Conservation (phyloP, 108 stramenopile species). For the Nitzschia sp. region DNA sequence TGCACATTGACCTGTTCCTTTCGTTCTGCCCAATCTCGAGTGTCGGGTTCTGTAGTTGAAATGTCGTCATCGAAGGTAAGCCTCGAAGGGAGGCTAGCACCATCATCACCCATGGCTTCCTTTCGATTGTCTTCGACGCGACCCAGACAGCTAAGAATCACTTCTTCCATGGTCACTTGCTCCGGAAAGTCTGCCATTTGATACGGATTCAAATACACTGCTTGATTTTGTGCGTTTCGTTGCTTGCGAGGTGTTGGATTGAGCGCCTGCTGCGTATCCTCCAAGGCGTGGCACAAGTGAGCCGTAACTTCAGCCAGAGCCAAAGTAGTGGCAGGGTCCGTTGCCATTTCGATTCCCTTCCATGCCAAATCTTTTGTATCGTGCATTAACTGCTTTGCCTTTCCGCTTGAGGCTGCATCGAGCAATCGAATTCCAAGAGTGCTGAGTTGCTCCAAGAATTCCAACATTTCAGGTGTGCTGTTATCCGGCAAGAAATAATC, state of each 20-base stretch:
- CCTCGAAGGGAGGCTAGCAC: constrained; percentile 24
- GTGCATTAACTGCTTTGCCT: constrained; percentile 58
- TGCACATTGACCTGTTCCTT: constrained; percentile 18
- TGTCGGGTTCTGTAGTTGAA: not conserved
- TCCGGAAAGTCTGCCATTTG: constrained; percentile 33
- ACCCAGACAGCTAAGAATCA: constrained; percentile 51
- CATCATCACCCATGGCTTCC: constrained; percentile 14
- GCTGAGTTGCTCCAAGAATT: constrained; percentile 56
- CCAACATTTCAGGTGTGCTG: constrained; percentile 69
- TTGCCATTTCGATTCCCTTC: constrained; percentile 55
- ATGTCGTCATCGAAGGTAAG: constrained; percentile 15
- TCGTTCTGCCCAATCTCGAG: constrained; percentile 14
- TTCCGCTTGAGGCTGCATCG: constrained; percentile 60
- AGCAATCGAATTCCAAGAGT: constrained; percentile 61
- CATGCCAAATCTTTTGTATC: constrained; percentile 53
- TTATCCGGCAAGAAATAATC: not conserved
- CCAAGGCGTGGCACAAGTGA: constrained; percentile 79
- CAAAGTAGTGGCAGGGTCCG: constrained; percentile 61
- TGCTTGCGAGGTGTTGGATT: constrained; percentile 14
- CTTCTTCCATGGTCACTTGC: constrained; percentile 41
- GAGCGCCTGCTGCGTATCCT: constrained; percentile 37
- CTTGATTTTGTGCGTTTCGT: constrained; percentile 30
- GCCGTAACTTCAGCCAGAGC: constrained; percentile 85
- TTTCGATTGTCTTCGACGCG: constrained; percentile 2
- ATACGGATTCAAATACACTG: constrained; percentile 9